These are phyloP conservation scores for Phytophthora pistaciae DNA, from an alignment of 352 stramenopile species.

Conservation along the genomic window DNA sequence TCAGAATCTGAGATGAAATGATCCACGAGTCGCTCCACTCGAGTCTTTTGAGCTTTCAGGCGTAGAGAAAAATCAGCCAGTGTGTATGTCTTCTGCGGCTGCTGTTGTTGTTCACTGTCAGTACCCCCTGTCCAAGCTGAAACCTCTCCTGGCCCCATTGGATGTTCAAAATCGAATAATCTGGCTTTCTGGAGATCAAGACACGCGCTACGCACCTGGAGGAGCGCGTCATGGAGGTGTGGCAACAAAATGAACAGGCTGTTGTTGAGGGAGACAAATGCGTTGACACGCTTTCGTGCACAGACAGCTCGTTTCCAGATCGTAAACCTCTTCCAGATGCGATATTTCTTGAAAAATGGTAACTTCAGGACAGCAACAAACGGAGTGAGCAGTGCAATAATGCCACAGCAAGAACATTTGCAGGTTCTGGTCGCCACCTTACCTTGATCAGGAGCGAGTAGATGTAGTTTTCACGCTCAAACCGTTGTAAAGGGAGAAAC, in stretches of 20 bases:
- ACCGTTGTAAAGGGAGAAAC: slow-evolving; percentile 91
- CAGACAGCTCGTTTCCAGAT: slow-evolving; percentile 89
- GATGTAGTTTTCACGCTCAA: slow-evolving; percentile 93
- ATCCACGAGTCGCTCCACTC: slow-evolving; percentile 64
- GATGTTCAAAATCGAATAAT: slow-evolving; percentile 43
- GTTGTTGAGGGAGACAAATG: slow-evolving; percentile 60
- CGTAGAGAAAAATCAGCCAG: slow-evolving; percentile 84
- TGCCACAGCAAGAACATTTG: neutral
- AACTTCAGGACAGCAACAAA: slow-evolving; percentile 41
- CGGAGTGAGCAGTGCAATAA: slow-evolving; percentile 2
- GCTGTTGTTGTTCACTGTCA: neutral
- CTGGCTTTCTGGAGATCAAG: slow-evolving; percentile 51
- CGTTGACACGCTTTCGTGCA: slow-evolving; percentile 46
- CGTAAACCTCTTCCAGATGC: slow-evolving; percentile 91
- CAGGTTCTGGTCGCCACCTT: slow-evolving; percentile 4
- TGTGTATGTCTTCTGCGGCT: slow-evolving; percentile 69
- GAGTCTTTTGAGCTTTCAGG: slow-evolving; percentile 77
- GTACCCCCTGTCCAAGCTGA: neutral
- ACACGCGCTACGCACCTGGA: slow-evolving; percentile 75
- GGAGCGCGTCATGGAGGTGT: slow-evolving; percentile 81
- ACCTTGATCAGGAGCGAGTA: slow-evolving; percentile 86
- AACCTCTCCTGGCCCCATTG: slow-evolving; percentile 13
- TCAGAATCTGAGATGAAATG: slow-evolving; percentile 64
- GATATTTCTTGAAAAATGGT: slow-evolving; percentile 93
- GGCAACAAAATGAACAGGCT: slow-evolving; percentile 92